Percentiles rank a stretch among this genome's conserved stretches.
phyloP scores from a whole-genome alignment of 2,329 filamentous ascomycete species.

The Sporothrix pallida region DNA sequence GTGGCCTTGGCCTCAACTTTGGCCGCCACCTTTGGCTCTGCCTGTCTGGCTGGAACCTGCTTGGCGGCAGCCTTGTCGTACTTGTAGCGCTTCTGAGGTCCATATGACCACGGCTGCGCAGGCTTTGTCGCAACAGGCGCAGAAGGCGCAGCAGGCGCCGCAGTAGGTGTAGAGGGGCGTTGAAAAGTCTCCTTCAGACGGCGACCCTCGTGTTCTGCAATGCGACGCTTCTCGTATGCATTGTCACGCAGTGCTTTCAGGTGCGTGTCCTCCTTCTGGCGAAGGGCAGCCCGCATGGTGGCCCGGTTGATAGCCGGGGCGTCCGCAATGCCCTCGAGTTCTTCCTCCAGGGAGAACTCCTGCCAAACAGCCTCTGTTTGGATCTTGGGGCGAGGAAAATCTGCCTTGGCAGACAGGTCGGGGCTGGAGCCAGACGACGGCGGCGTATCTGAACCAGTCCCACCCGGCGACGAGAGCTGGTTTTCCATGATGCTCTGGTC shows the following conservation, averaged over 20 bases:
- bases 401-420: not conserved
- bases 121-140: not conserved
- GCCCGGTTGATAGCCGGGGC: slow-evolving; percentile 30
- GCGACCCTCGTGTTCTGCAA: slow-evolving; percentile 31
- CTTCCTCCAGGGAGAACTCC: slow-evolving; percentile 37
- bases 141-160: too few species aligned
- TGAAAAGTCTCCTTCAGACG: slow-evolving; percentile 11
- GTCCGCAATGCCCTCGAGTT: slow-evolving; percentile 36
- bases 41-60: not conserved
- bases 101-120: not conserved
- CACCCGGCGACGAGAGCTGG: too few species aligned
- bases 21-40: not conserved
- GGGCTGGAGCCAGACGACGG: too few species aligned
- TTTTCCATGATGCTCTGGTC: too few species aligned
- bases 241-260: slow-evolving; percentile 13
- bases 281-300: slow-evolving; percentile 31
- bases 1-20: not conserved
- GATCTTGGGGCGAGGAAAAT: too few species aligned
- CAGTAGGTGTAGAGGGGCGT: not conserved
- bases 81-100: too few species aligned
- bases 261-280: slow-evolving; percentile 22
- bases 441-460: too few species aligned
- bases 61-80: too few species aligned
- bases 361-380: slow-evolving; percentile 11
- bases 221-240: slow-evolving; percentile 31